Evolutionary conservation across 169 alveolate species (phyloP).

Genomic region (Plasmodium coatneyi): DNA sequence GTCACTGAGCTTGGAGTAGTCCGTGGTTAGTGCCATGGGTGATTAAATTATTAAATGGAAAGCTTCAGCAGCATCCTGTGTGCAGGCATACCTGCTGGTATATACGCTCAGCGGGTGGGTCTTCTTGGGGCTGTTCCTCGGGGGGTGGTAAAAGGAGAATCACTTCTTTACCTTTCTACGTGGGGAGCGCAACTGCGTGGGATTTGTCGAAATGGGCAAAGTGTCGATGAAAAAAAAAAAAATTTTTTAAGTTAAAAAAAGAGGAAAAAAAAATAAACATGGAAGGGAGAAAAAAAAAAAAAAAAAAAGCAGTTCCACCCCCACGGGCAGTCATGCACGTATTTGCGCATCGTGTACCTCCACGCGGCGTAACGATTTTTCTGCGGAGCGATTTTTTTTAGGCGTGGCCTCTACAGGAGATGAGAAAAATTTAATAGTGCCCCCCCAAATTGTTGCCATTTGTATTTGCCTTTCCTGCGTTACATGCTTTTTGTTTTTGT

Average conservation of each 20-base stretch:
- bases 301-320: not conserved
- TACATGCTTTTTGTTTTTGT: not conserved
- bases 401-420: not conserved
- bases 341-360: not conserved
- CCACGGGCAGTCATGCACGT: not conserved
- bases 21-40: conserved; percentile 18
- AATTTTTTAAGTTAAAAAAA: too few relatives aligned
- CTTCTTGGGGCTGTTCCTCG: not conserved
- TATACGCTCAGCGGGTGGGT: not conserved
- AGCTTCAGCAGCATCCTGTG: not conserved
- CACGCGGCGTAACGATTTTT: not conserved
- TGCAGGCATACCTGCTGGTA: not conserved
- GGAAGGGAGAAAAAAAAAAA: not conserved
- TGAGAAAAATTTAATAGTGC: not conserved
- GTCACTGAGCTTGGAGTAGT: conserved; percentile 28
- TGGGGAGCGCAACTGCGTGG: not conserved
- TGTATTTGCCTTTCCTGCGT: not conserved
- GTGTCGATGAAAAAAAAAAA: not conserved
- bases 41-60: not conserved
- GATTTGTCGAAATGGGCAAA: not conserved
- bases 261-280: too few relatives aligned
- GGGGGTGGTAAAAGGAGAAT: not conserved
- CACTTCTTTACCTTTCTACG: not conserved
- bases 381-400: not conserved
- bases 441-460: not conserved